Evolutionary conservation across 176 grass and related monocot genomes (phyloP).

Genomic region (Oryza glaberrima): DNA sequence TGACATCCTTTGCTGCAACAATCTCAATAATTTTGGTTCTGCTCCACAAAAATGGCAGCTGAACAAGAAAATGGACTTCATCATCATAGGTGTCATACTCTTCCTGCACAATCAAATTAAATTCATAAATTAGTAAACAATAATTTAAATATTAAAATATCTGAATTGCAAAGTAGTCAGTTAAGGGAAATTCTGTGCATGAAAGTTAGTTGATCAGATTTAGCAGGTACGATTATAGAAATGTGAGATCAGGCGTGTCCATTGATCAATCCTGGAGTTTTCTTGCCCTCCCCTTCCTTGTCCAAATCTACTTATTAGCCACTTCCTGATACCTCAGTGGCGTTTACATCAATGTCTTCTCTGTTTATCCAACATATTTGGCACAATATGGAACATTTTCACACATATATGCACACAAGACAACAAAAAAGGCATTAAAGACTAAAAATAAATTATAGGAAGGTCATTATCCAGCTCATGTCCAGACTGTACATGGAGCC

Average conservation of each 20-base stretch:
- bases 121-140: slow-evolving; percentile 5
- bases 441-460: background rate
- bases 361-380: background rate
- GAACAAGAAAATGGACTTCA: slow-evolving; percentile 51
- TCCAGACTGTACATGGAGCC: background rate
- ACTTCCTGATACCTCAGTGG: background rate
- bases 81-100: slow-evolving; percentile 71
- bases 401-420: background rate
- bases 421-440: background rate
- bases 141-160: background rate
- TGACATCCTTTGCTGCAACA: slow-evolving; percentile 82
- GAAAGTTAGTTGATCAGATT: slow-evolving; percentile 3
- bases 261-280: background rate
- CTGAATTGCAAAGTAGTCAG: background rate
- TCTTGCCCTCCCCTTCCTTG: background rate
- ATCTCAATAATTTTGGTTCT: slow-evolving; percentile 85
- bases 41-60: slow-evolving; percentile 62
- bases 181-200: slow-evolving; percentile 1
- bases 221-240: background rate
- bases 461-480: background rate
- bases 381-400: background rate
- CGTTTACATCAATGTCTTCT: background rate
- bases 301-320: no score
- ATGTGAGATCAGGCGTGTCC: background rate
- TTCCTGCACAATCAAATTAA: slow-evolving; percentile 60